Conservation (phyloP, 2,329 filamentous ascomycete species). For the Calonectria ilicicola region DNA sequence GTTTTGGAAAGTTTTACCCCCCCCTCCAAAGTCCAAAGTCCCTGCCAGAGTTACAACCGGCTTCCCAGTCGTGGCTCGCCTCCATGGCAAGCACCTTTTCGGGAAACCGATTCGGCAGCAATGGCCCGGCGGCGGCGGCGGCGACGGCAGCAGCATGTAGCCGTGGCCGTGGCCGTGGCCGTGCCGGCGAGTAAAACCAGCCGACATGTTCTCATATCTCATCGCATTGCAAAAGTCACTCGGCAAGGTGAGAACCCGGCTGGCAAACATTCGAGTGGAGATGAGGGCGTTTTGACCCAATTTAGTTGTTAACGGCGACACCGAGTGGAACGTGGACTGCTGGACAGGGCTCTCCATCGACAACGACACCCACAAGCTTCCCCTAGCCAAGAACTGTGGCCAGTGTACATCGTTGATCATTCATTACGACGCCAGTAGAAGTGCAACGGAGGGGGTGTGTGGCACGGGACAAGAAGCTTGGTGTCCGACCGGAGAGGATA, state of each 20-base stretch:
- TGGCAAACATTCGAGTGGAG: constrained; percentile 66
- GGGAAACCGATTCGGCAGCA: constrained; percentile 39
- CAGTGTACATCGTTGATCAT: constrained; percentile 79
- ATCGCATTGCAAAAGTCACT: constrained; percentile 78
- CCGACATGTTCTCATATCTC: constrained; percentile 80
- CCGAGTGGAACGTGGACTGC: constrained; percentile 77
- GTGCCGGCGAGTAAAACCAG: constrained; percentile 49
- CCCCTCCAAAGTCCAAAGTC: constrained; percentile 55
- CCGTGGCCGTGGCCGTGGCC: not conserved
- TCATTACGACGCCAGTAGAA: constrained; percentile 74
- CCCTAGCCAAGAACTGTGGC: constrained; percentile 75
- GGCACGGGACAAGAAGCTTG: constrained; percentile 75
- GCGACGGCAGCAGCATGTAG: too few species aligned
- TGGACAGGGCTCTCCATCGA: constrained; percentile 72
- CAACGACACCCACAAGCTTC: constrained; percentile 55
- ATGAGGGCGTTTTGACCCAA: constrained; percentile 80
- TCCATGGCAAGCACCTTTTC: constrained; percentile 48
- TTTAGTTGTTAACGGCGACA: constrained; percentile 73
- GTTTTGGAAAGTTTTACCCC: constrained; percentile 68
- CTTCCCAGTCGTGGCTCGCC: constrained; percentile 49
- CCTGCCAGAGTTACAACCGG: constrained; percentile 27
- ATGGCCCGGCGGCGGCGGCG: not conserved
- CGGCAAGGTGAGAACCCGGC: constrained; percentile 69
- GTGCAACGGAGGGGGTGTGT: constrained; percentile 63
- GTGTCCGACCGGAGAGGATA: constrained; percentile 79